Base-by-base conservation (phyloP, 2,329 filamentous ascomycete genomes). In the Cryphonectria radicalis region DNA sequence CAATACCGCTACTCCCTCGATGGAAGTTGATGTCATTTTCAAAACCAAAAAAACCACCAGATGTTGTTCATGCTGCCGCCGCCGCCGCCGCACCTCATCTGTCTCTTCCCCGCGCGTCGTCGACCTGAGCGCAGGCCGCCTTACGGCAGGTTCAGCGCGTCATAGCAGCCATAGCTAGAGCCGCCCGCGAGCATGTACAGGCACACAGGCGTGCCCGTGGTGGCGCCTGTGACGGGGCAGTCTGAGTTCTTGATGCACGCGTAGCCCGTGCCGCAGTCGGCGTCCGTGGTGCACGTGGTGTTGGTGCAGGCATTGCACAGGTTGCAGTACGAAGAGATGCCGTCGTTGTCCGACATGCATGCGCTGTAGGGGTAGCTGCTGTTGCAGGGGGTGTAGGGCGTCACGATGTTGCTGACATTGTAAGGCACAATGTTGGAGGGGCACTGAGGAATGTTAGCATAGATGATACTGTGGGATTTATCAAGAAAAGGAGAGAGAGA, bases 141-240 rank as follows among this genome's bases (percentile, higher is more conserved):
- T 65, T 65, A 65, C 5, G 5, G 1, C 40, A 68, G 35, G 6
- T 53, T 28, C 28, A 55, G 25, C 55, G 63, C 46, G 28, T 57
- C 66, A n/a, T 71, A 71, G 42, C 71, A 73, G 7, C 71, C 71
- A 32, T 63, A 46, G 14, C 19, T 46, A 22, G 35, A 17, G 5
- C 71, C 69, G 8, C 71, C 71, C 13, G 46, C 69, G 40, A 70
- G 66, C 71, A 73, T 73, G 13, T 73, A 73, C 32, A 73, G 59
- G 42, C 71, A 73, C 19, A 73, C 71, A 14, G 71, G 69, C 11
- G 69, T 46, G 17, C 71, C 71, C 37, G 42, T 59, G 8, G 63
- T 19, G 14, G 13, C 46, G 25, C 71, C 71, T 7, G 32, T 46
- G 19, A 73, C 69, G 62, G 69, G 11, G 32, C 71, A 73, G 3